Base-by-base conservation (phyloP, 2,329 filamentous ascomycete species). In the Alternaria conjuncta region DNA sequence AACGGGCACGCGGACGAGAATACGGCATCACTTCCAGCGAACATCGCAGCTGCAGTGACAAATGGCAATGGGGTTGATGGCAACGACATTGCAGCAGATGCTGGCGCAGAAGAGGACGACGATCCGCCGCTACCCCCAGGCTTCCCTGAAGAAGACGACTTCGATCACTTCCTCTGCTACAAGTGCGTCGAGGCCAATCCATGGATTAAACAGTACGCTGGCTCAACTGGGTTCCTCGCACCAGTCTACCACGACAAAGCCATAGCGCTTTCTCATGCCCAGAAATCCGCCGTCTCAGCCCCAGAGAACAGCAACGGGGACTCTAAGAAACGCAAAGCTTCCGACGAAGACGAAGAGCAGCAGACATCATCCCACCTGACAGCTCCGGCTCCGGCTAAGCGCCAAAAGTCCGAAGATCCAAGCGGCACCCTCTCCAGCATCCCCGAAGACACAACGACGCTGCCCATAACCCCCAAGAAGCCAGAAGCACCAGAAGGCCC, bases 201-300 rank as follows among this genome's bases (percentile, higher is more conserved):
- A 0, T 99, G 96, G 96, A 90, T 98, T 78, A 96, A 95, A 82
- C 85, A 86, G 67, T 98, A 98, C 76, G 94, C 92, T 6, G 91
- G 91, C 2, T 88, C 92, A 0, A 76, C 88, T 1, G 94, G 94
- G 0, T 98, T 99, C 74, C 83, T 98, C 0, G 84, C 88, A 0
- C 87, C 94, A 1, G 87, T 97, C 0, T 90, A 89, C 69, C 79
- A 80, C 64, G 71, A 82, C 30, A 71, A 70, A n/a, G 60, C 63
- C 4, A 54, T 74, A 21, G 73, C 75, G 15, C 36, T 57, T 21
- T 43, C 62, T 6, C 58, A 69, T 21, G 30, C 53, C 4, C 55
- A 61, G 50, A 63, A 68, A 7, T n/a, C 62, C 15, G 20, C 45
- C 1, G 23, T 47, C 25, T 21, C 47, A 10, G 18, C 62, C 6